Base-by-base conservation (phyloP, 257 asterid genomes). In the Nicotiana obtusifolia region DNA sequence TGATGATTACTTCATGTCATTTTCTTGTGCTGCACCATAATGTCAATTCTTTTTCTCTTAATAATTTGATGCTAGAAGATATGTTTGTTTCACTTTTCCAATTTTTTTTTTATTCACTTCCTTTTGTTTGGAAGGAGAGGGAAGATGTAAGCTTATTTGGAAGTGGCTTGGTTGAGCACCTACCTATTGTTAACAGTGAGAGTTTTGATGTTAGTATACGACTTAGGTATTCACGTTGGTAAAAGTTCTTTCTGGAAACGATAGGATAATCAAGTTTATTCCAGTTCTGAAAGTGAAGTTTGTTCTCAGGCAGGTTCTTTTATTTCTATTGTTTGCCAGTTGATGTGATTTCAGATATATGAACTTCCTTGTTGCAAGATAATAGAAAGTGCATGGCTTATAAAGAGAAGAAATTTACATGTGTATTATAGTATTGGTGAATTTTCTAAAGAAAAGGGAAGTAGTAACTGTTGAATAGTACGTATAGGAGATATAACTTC, bases 211-310 rank as follows among this genome's bases (percentile, higher is more conserved):
- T 24, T 15, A 49, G 41, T 75, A 14, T 47, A 24, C 4, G 15
- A 75, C 79, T 75, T 75, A 4, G 52, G 62, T 75, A 20, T 19
- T 47, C 41, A 47, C 26, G 44, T 24, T 75, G 62, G 62, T 24
- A 15, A 75, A 75, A 75, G 62, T 75, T 75, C 24, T 73, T 73
- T 44, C 41, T 24, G 60, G 78, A 47, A 73, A 73, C 35, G 24
- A 73, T 47, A 24, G 24, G 79, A 73, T 73, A 15, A 22, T 69
- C 78, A 49, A 73, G 79, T 49, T 75, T 49, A 75, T 49, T 75
- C 52, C 59, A 49, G 79, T 75, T 75, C 62, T 75, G 62, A 49
- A 71, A 75, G 24, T 75, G 79, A 44, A 73, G 62, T 75, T 24
- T 52, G 41, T 75, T 24, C 62, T 49, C 62, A 47, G 7, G 62